Evolutionary conservation across 129 eudicot genomes (phyloP).

Genomic region (Rutidosis leptorrhynchoides): DNA sequence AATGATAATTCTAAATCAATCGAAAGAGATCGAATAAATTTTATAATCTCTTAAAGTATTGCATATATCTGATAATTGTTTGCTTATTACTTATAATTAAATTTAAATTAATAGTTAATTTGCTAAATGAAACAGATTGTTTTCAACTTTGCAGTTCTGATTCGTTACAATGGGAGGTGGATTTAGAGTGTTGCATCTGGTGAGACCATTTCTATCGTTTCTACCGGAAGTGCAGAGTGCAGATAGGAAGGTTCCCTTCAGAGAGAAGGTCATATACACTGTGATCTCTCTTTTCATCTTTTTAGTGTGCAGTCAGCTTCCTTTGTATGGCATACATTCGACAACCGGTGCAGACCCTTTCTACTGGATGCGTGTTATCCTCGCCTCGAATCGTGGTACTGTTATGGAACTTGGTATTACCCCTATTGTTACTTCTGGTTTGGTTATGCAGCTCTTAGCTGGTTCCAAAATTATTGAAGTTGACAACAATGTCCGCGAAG

Average conservation of each 20-base stretch:
- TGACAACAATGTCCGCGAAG: constrained; percentile 96
- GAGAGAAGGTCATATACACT: constrained; percentile 95
- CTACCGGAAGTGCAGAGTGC: constrained; percentile 95
- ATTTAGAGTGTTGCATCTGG: constrained; percentile 87
- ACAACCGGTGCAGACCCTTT: constrained; percentile 96
- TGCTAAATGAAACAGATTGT: background rate
- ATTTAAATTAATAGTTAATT: no score
- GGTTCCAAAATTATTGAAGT: constrained; percentile 98
- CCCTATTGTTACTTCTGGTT: constrained; percentile 93
- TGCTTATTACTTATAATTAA: constrained; percentile 19
- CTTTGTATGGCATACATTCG: constrained; percentile 92
- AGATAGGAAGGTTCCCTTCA: constrained; percentile 91
- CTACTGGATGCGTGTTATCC: constrained; percentile 99
- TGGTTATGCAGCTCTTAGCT: constrained; percentile 95
- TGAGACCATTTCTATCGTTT: constrained; percentile 83
- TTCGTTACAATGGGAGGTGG: constrained; percentile 83
- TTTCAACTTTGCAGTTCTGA: constrained; percentile 30
- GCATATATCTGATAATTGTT: constrained; percentile 6
- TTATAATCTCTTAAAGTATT: no score
- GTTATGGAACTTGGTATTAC: constrained; percentile 98
- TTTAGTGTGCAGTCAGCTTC: constrained; percentile 97
- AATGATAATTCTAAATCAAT: no score
- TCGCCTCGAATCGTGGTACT: constrained; percentile 94
- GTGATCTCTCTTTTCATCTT: constrained; percentile 87
- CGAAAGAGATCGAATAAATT: no score